These are phyloP conservation scores for Nemania sp. DNA, from an alignment of 2,329 filamentous ascomycete species.

Conservation along the genomic window DNA sequence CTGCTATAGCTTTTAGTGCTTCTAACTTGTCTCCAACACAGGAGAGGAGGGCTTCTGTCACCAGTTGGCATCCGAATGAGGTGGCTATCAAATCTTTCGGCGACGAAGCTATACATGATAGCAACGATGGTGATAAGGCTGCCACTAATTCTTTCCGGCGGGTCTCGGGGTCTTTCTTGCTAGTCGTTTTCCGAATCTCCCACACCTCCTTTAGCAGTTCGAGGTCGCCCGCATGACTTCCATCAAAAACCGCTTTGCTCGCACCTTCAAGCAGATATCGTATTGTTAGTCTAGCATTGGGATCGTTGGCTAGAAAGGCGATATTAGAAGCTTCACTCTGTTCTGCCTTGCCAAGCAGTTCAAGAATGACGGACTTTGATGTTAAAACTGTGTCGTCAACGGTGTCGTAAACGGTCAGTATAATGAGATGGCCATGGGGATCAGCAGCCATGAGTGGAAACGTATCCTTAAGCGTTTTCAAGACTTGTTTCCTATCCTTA, in stretches of 20 bases:
- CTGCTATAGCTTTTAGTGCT: slow-evolving; percentile 78
- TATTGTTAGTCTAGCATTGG: slow-evolving; percentile 74
- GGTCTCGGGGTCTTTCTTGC: slow-evolving; percentile 87
- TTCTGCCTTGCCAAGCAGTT: slow-evolving; percentile 80
- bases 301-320: slow-evolving; percentile 72
- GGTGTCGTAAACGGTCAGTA: slow-evolving; percentile 89
- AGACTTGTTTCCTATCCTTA: slow-evolving; percentile 91
- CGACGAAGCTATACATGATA: slow-evolving; percentile 77
- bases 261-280: slow-evolving; percentile 83
- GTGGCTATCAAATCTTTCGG: slow-evolving; percentile 77
- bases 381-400: slow-evolving; percentile 94
- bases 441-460: slow-evolving; percentile 88
- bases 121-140: slow-evolving; percentile 78
- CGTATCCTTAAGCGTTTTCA: slow-evolving; percentile 91
- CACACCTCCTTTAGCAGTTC: slow-evolving; percentile 82
- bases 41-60: slow-evolving; percentile 83
- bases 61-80: slow-evolving; percentile 87
- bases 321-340: slow-evolving; percentile 73
- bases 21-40: slow-evolving; percentile 80
- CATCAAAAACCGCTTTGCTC: slow-evolving; percentile 71
- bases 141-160: slow-evolving; percentile 82
- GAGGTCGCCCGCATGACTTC: slow-evolving; percentile 73
- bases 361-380: slow-evolving; percentile 86
- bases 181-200: slow-evolving; percentile 82
- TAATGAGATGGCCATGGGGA: slow-evolving; percentile 79